Base-by-base conservation (phyloP, 441 rosid species). In the Adansonia rubrostipa region DNA sequence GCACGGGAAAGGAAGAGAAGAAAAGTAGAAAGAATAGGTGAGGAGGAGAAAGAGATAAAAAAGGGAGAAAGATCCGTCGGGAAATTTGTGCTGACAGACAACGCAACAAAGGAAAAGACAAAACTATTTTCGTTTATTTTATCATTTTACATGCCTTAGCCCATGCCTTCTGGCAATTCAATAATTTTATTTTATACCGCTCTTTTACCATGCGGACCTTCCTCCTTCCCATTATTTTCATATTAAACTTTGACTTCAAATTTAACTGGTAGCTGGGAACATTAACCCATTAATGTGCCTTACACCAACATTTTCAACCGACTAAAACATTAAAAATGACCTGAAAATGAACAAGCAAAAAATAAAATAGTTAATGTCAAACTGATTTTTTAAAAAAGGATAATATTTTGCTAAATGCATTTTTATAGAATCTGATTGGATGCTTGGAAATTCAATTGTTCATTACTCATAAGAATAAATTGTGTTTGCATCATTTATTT, bases 61-160 rank as follows among this genome's bases (percentile, higher is more conserved):
- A 24, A 1, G 28, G 28, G 1, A 24, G 28, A 24, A 24, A 24
- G 28, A 24, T 24, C 28, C 28, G 28, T 24, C 0, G 28, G 28
- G 28, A 24, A 24, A 24, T 24, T 24, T 24, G 28, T 24, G 28
- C 28, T 24, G 28, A 24, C 28, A 79, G 51, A 62, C 66, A 80
- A 74, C 81, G 57, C 62, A 78, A 74, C 81, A 80, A 75, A 73
- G 77, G 77, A 79, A 65, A 66, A 69, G 87, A 86, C 87, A 75
- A 78, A 0, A 62, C 80, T 24, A 24, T 24, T 24, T 24, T 24
- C 28, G 28, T 24, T 24, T 24, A 24, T 24, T 24, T 24, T 24
- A 24, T 24, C 28, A 24, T 24, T 24, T 45, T 6, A 8, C 50
- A 5, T 9, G 50, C 11, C 50, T 44, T 44, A 6, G 40, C 40